A percentile compares a stretch with the other conserved stretches of the same genome.
Conservation (phyloP, 139 green algal genomes). For the Chlamydomonas incerta region DNA sequence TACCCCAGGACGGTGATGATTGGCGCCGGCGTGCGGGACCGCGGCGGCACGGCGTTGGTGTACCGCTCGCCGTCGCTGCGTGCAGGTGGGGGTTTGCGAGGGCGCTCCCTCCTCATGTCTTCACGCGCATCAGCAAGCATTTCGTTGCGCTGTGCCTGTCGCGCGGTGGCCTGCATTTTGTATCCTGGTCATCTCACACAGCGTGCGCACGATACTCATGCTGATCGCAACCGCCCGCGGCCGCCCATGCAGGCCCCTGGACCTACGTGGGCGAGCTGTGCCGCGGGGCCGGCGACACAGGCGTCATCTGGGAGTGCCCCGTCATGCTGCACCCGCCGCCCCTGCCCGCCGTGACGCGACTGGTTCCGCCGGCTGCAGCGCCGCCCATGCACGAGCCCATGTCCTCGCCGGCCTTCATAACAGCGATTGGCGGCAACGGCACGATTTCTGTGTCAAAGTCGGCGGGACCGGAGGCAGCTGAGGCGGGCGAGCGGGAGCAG, state of each 20-base stretch:
- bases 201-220: too few species aligned
- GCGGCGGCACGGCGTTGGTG: constrained; percentile 39
- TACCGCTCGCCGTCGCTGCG: constrained; percentile 15
- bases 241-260: constrained; percentile 36
- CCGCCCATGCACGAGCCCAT: background rate
- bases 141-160: too few species aligned
- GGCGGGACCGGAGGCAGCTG: too few species aligned
- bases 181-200: background rate
- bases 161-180: too few species aligned
- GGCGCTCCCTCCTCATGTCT: background rate
- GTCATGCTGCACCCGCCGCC: constrained; percentile 45
- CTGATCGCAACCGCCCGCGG: too few species aligned
- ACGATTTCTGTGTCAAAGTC: too few species aligned
- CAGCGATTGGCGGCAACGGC: too few species aligned
- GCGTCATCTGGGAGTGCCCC: constrained; percentile 68
- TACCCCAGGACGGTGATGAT: constrained; percentile 72
- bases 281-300: constrained; percentile 35
- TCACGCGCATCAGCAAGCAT: too few species aligned
- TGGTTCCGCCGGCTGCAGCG: background rate
- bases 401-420: background rate
- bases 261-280: constrained; percentile 46
- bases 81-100: background rate
- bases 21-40: constrained; percentile 73
- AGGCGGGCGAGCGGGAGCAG: background rate
- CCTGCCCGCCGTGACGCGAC: background rate